Evolutionary conservation across 2,329 filamentous ascomycete species (phyloP).

Genomic region (Fusarium annulatum): DNA sequence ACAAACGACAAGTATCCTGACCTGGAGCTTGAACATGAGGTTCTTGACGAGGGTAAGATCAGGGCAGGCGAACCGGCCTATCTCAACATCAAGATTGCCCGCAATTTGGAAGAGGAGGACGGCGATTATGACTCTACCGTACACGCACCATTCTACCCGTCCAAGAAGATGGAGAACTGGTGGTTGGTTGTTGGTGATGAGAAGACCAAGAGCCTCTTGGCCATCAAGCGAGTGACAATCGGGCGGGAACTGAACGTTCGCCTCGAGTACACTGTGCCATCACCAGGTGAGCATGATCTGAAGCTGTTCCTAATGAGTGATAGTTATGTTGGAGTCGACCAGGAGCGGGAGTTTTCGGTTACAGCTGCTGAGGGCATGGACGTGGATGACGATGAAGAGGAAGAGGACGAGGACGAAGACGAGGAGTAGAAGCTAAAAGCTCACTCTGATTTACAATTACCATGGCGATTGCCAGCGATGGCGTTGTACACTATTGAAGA

Average conservation of each 20-base stretch:
- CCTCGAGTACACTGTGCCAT: conserved; percentile 89
- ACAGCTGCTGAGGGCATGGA: conserved; percentile 93
- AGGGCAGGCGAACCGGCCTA: conserved; percentile 84
- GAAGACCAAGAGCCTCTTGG: conserved; percentile 84
- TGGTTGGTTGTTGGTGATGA: conserved; percentile 98
- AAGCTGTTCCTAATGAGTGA: conserved; percentile 97
- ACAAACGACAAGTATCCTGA: conserved; percentile 98
- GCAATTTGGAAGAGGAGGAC: conserved; percentile 76
- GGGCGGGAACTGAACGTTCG: conserved; percentile 79
- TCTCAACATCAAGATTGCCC: conserved; percentile 84
- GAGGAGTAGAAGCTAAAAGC: conserved; percentile 35
- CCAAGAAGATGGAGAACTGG: conserved; percentile 96
- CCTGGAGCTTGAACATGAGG: conserved; percentile 88
- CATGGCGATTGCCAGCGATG: conserved; percentile 33
- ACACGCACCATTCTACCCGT: conserved; percentile 94
- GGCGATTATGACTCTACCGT: conserved; percentile 81
- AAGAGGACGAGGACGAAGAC: conserved; percentile 72
- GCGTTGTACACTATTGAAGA: conserved; percentile 49
- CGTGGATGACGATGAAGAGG: conserved; percentile 88
- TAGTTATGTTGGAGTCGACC: conserved; percentile 95
- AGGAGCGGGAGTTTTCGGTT: conserved; percentile 89
- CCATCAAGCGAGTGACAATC: conserved; percentile 94
- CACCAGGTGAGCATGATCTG: conserved; percentile 84
- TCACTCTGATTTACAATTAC: conserved; percentile 30
- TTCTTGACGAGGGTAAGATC: conserved; percentile 83